Evolutionary conservation across 768 basidiomycete species (phyloP), one percentile per base, ranked within the genome.

Genomic region (Tulasnella sp.): DNA sequence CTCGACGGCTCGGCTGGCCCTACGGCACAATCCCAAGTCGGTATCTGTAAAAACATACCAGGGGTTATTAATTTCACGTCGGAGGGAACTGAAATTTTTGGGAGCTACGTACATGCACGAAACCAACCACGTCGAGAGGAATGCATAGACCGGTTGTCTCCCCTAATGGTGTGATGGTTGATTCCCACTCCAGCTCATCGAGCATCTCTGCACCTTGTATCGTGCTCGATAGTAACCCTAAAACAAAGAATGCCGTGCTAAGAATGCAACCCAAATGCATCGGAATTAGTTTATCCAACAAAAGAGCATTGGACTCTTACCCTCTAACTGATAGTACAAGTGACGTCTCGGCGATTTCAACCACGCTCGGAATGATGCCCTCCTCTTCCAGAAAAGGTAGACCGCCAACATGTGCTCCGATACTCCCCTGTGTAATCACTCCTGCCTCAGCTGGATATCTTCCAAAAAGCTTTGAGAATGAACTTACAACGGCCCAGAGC

Each of bases 381-480:
- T 96, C 91, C 62, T 95, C 93, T 67, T 98, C 95, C 30, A 98
- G 77, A 70, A 99, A 93, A 0, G 84, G 86, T n/a, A 98, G 77
- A 0, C 96, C 96, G 7, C 90, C 84, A 65, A 86, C 81, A 0
- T 88, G 88, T 0, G 94, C 83, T 2, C 93, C 95, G 52, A 98
- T 86, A 68, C 94, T 93, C 3, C 96, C 96, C 95, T 98, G 64
- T 23, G 38, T 13, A 58, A 4, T 56, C 8, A 32, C 41, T 60
- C 1, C 32, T 23, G 15, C 52, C 13, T 41, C 1, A 32, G 15
- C 7, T 38, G 34, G 38, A 38, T 24, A 60, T 41, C 15, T 26
- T 29, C 23, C 62, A 27, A 3, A 21, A 11, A 49, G 3, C 7
- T 19, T 38, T 38, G 32, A 41, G 56, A 23, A n/a, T n/a, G 24